Percentiles rank a stretch among this genome's conserved stretches.
phyloP scores from a whole-genome alignment of 2,329 filamentous ascomycete species.

The Fusarium dimerum region DNA sequence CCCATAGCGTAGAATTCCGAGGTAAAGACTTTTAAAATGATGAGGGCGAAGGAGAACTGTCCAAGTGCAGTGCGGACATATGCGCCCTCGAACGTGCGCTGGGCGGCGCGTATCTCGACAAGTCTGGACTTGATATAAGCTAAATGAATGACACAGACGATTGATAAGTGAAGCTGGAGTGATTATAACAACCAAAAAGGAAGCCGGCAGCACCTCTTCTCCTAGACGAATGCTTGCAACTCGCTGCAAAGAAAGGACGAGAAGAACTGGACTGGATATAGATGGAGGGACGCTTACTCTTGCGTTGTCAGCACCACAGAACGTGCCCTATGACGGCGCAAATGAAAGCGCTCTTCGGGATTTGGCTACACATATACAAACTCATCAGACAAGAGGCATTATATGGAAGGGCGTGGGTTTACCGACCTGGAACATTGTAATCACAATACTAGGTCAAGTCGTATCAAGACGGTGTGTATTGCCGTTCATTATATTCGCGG shows the following conservation, averaged over 20 bases:
- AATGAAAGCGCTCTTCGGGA: constrained; percentile 72
- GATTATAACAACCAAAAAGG: neutral
- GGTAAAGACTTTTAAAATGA: constrained; percentile 92
- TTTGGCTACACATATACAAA: constrained; percentile 48
- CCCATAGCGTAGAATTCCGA: constrained; percentile 95
- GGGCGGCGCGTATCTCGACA: constrained; percentile 90
- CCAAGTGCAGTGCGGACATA: constrained; percentile 93
- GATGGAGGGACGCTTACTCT: constrained; percentile 55
- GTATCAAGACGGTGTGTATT: neutral
- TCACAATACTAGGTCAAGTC: constrained; percentile 1
- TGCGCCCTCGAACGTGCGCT: constrained; percentile 95
- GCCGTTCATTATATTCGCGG: neutral
- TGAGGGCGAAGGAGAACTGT: constrained; percentile 92
- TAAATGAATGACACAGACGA: neutral
- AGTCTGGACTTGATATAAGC: constrained; percentile 50
- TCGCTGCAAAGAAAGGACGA: no score
- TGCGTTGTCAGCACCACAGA: constrained; percentile 78
- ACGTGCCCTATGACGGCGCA: constrained; percentile 80
- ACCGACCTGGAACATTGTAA: constrained; percentile 31
- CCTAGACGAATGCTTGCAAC: no score
- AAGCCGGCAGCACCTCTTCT: no score
- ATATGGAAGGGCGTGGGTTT: neutral
- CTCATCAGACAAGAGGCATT: constrained; percentile 11
- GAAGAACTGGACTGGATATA: neutral
- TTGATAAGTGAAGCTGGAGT: neutral